Evolutionary conservation across 2,329 filamentous ascomycete species (phyloP).

Genomic region (Chrysoporthe austroafricana): DNA sequence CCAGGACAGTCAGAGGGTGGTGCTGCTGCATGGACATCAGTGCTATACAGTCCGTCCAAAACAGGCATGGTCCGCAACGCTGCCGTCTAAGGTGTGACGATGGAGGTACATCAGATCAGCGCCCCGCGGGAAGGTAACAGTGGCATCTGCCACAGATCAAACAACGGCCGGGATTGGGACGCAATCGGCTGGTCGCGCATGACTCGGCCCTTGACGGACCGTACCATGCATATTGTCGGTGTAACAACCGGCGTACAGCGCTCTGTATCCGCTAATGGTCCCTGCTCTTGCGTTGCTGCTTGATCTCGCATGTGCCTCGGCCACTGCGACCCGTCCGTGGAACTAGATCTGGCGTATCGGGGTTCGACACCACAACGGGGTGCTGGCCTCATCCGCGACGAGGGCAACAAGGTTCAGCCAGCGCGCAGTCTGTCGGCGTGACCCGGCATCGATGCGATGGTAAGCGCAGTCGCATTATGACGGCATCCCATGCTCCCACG

Average conservation of each 20-base stretch:
- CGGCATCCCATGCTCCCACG: not conserved
- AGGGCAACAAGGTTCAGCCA: not conserved
- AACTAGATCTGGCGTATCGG: not conserved
- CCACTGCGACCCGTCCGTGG: not conserved
- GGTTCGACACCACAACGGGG: not conserved
- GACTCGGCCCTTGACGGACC: slow-evolving; percentile 27
- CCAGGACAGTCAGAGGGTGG: not conserved
- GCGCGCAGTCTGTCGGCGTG: not conserved
- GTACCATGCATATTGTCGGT: slow-evolving; percentile 35
- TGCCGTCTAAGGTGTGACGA: not conserved
- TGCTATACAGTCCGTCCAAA: not conserved
- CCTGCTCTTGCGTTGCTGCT: slow-evolving; percentile 9
- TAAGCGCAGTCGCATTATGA: not conserved
- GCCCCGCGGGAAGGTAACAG: not conserved
- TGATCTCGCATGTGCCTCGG: slow-evolving; percentile 15
- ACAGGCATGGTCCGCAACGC: not conserved
- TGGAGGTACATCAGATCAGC: not conserved
- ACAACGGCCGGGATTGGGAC: slow-evolving; percentile 11
- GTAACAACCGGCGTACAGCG: slow-evolving; percentile 26
- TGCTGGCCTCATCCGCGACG: not conserved
- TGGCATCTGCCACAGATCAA: slow-evolving; percentile 15
- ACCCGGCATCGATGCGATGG: not conserved
- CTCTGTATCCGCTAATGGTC: slow-evolving; percentile 7
- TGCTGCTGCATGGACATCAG: not conserved
- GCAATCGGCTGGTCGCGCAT: slow-evolving; percentile 19